Conservation (phyloP, 2,329 filamentous ascomycete genomes). For the Emericellopsis cladophorae region DNA sequence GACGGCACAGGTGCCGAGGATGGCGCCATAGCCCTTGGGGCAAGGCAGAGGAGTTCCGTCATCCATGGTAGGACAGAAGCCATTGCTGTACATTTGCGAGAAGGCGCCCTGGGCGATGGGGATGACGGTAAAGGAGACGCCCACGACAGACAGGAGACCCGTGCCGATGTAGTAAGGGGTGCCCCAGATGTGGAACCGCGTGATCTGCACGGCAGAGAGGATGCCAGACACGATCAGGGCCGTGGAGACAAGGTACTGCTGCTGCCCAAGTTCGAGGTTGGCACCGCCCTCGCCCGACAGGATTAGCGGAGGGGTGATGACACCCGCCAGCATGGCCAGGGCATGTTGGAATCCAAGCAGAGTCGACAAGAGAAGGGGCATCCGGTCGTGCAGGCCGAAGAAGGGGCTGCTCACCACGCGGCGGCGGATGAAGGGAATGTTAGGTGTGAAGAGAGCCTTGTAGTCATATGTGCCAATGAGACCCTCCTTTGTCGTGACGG, state of each 20-base stretch:
- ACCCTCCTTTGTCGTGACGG: slow-evolving; percentile 51
- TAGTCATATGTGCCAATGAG: slow-evolving; percentile 84
- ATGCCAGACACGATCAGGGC: slow-evolving; percentile 69
- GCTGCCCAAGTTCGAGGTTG: slow-evolving; percentile 45
- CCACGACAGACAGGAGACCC: slow-evolving; percentile 67
- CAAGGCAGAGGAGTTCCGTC: slow-evolving; percentile 56
- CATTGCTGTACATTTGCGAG: slow-evolving; percentile 64
- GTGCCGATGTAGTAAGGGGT: slow-evolving; percentile 68
- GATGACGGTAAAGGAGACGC: slow-evolving; percentile 67
- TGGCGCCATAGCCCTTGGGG: slow-evolving; percentile 59
- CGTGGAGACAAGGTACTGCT: slow-evolving; percentile 70
- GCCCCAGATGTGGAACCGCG: slow-evolving; percentile 57
- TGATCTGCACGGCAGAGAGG: slow-evolving; percentile 65
- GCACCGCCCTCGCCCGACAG: slow-evolving; percentile 48
- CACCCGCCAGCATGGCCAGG: slow-evolving; percentile 61
- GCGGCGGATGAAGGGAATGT: slow-evolving; percentile 62
- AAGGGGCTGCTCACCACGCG: slow-evolving; percentile 48
- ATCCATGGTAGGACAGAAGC: slow-evolving; percentile 48
- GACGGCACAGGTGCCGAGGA: slow-evolving; percentile 57
- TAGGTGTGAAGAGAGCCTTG: slow-evolving; percentile 71
- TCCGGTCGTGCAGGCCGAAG: slow-evolving; percentile 69
- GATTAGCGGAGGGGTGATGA: slow-evolving; percentile 71
- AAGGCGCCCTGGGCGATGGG: slow-evolving; percentile 61
- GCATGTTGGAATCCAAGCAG: slow-evolving; percentile 71
- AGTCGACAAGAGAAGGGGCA: slow-evolving; percentile 63